Conservation (phyloP, 2,329 filamentous ascomycete genomes). For the Aspergillus novofumigatus region DNA sequence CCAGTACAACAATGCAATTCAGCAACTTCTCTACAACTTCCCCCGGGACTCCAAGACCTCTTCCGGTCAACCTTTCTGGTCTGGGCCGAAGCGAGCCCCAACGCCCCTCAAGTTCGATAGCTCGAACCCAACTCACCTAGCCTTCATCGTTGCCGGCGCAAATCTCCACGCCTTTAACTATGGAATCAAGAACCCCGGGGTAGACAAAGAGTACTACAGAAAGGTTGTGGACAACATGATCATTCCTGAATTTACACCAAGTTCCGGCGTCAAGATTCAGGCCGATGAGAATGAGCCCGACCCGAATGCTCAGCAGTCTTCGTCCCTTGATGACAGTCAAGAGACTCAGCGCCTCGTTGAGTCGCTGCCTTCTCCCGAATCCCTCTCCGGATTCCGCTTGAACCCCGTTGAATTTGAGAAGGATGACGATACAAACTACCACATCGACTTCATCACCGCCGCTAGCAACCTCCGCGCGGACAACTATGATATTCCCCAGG, state of each 20-base stretch:
- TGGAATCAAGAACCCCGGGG: conserved; percentile 79
- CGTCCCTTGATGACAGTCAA: conserved; percentile 64
- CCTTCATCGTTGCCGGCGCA: conserved; percentile 81
- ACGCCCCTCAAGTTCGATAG: conserved; percentile 85
- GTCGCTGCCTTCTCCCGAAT: conserved; percentile 72
- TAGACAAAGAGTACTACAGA: conserved; percentile 66
- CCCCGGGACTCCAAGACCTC: conserved; percentile 90
- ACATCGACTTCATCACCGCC: conserved; percentile 98
- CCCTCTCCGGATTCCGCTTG: conserved; percentile 81
- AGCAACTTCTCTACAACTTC: conserved; percentile 94
- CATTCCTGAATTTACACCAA: conserved; percentile 88
- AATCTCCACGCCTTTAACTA: conserved; percentile 98
- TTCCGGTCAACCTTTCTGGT: conserved; percentile 91
- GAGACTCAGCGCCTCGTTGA: conserved; percentile 69
- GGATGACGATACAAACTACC: conserved; percentile 94
- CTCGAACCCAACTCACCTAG: conserved; percentile 78
- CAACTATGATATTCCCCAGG: conserved; percentile 94
- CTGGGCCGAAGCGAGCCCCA: conserved; percentile 93
- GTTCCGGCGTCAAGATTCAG: conserved; percentile 91
- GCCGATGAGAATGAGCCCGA: conserved; percentile 93
- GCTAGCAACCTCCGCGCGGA: conserved; percentile 94
- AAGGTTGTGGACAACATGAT: conserved; percentile 88
- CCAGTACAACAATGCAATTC: conserved; percentile 94
- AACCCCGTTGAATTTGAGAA: conserved; percentile 96
- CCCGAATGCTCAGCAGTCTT: conserved; percentile 64